Percentiles rank a stretch among this genome's conserved stretches.
phyloP scores from a whole-genome alignment of 2,329 filamentous ascomycete species.

The Pestalotiopsis fici region DNA sequence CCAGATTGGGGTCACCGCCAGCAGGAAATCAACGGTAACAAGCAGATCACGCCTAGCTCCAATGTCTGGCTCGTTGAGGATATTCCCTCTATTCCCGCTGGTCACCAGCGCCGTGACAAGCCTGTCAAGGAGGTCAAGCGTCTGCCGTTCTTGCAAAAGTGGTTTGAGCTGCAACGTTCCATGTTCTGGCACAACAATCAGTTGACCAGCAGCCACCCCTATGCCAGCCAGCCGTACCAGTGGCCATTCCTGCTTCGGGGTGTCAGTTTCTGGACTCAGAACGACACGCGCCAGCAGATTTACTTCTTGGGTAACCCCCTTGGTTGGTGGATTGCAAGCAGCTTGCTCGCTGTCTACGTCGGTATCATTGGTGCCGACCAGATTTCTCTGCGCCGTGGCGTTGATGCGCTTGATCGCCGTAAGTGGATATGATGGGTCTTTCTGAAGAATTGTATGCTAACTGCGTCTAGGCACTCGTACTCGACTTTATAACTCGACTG shows the following conservation, averaged over 20 bases:
- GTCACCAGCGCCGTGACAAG: slow-evolving; percentile 74
- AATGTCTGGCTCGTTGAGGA: slow-evolving; percentile 96
- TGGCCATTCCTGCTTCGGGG: slow-evolving; percentile 97
- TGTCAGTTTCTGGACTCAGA: slow-evolving; percentile 99
- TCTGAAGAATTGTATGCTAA: slow-evolving; percentile 26
- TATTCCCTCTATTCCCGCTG: slow-evolving; percentile 74
- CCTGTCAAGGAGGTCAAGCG: slow-evolving; percentile 78
- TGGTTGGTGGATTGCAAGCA: slow-evolving; percentile 96
- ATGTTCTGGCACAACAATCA: slow-evolving; percentile 99
- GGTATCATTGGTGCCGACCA: slow-evolving; percentile 93
- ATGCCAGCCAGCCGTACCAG: slow-evolving; percentile 90
- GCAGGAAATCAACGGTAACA: slow-evolving; percentile 99
- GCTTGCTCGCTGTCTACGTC: slow-evolving; percentile 87
- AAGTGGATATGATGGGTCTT: slow-evolving; percentile 46
- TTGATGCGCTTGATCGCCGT: slow-evolving; percentile 93
- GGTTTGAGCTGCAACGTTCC: slow-evolving; percentile 91
- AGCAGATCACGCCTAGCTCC: slow-evolving; percentile 84
- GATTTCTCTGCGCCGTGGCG: slow-evolving; percentile 85
- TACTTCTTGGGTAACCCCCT: slow-evolving; percentile 98
- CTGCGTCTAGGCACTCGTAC: slow-evolving; percentile 73
- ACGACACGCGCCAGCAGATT: slow-evolving; percentile 92
- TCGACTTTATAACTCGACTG: slow-evolving; percentile 95
- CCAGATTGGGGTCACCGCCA: slow-evolving; percentile 97
- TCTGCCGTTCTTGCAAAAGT: slow-evolving; percentile 89
- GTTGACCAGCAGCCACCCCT: slow-evolving; percentile 94